A percentile compares a stretch with the other conserved stretches of the same genome.
phyloP scores from a whole-genome alignment of 306 rosid genomes.

The Quercus wislizeni region DNA sequence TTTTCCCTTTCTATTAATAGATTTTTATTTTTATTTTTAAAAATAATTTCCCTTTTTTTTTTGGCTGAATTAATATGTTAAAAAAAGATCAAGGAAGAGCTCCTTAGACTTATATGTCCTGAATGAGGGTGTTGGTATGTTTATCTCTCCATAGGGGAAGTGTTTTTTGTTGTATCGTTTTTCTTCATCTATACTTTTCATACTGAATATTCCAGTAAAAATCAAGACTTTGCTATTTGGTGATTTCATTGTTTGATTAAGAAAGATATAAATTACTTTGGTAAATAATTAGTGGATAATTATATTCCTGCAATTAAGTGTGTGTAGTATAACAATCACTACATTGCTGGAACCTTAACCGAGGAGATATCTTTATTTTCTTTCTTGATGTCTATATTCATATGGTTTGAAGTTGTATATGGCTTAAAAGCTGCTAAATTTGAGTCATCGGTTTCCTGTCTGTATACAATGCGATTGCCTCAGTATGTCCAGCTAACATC shows the following conservation, averaged over 20 bases:
- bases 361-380: not conserved
- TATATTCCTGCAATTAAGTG: not conserved
- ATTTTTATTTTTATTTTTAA: too few species aligned
- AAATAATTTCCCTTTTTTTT: too few species aligned
- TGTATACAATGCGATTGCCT: not conserved
- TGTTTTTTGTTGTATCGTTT: not conserved
- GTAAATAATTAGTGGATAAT: not conserved
- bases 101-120: not conserved
- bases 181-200: not conserved
- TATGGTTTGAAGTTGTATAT: not conserved
- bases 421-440: not conserved
- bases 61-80: not conserved
- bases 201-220: not conserved
- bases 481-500: slow-evolving; percentile 10
- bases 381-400: not conserved
- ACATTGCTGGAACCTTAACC: not conserved
- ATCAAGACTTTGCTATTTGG: not conserved
- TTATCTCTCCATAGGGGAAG: not conserved
- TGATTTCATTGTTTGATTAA: not conserved
- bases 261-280: not conserved
- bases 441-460: not conserved
- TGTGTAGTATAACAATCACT: not conserved
- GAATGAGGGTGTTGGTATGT: not conserved
- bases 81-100: not conserved
- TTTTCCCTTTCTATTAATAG: too few species aligned